Evolutionary conservation across 208 protist genomes (phyloP).

Genomic region (Angomonas ambiguus): DNA sequence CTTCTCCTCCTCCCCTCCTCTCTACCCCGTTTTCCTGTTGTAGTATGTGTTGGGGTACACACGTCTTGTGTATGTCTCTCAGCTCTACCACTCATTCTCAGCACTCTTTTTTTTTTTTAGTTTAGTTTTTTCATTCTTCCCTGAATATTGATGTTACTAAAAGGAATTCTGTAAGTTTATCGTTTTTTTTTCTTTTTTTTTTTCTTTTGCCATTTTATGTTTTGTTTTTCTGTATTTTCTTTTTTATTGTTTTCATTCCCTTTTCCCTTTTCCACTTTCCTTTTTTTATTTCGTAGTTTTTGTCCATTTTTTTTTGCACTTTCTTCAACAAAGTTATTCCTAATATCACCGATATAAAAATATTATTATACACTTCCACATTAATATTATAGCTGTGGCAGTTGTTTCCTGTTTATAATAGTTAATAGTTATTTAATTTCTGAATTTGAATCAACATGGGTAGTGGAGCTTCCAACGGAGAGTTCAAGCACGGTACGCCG

Average conservation of each 20-base stretch:
- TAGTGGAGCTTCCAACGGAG: slow-evolving; percentile 50
- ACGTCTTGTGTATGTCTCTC: too few species aligned
- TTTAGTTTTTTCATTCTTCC: not conserved
- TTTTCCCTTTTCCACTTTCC: slow-evolving; percentile 8
- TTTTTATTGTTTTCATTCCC: not conserved
- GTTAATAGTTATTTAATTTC: too few species aligned
- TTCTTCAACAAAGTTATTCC: not conserved
- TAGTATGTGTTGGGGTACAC: too few species aligned
- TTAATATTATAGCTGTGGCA: too few species aligned
- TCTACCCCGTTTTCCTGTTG: too few species aligned
- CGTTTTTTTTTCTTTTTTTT: not conserved
- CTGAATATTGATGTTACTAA: not conserved
- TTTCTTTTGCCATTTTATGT: too few species aligned
- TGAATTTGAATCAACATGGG: slow-evolving; percentile 76
- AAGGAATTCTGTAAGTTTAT: not conserved
- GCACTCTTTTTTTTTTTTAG: too few species aligned
- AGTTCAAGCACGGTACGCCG: slow-evolving; percentile 46
- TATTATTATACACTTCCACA: not conserved
- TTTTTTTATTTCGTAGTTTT: slow-evolving; percentile 1
- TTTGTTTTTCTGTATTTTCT: too few species aligned
- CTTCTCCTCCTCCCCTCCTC: too few species aligned
- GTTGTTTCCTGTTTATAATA: too few species aligned
- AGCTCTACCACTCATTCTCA: too few species aligned
- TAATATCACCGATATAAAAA: not conserved
- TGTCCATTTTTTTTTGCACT: not conserved